A percentile compares a stretch with the other conserved stretches of the same genome.
Evolutionary conservation across 495 filamentous ascomycete species (phyloP).

Genomic region (Tuber borchii): DNA sequence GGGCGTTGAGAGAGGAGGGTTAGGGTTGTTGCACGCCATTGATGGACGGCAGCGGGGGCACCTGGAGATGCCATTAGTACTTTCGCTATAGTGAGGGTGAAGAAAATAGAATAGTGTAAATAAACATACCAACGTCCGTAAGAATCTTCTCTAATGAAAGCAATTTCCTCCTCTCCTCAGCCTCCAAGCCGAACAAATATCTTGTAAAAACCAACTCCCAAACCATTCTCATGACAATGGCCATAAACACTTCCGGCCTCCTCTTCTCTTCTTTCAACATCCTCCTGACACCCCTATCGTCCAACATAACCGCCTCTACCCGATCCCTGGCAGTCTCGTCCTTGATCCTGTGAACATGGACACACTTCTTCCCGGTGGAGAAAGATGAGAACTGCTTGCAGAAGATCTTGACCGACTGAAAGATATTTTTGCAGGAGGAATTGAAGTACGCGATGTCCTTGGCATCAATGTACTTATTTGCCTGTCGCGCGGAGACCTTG

Average conservation of each 20-base stretch:
- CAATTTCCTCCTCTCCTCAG: conserved; percentile 92
- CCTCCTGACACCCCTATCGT: conserved; percentile 80
- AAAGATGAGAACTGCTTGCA: conserved; percentile 93
- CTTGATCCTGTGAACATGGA: conserved; percentile 67
- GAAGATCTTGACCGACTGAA: conserved; percentile 91
- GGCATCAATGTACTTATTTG: conserved; percentile 66
- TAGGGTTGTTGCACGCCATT: conserved; percentile 92
- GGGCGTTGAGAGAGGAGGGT: conserved; percentile 74
- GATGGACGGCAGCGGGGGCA: conserved; percentile 65
- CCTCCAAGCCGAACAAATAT: conserved; percentile 96
- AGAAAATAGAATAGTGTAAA: background rate
- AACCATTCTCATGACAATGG: conserved; percentile 93
- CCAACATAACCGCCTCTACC: conserved; percentile 85
- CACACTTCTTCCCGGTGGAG: conserved; percentile 79
- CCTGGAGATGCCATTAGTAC: conserved; percentile 43
- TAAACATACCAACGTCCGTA: conserved; percentile 67
- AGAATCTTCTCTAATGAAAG: conserved; percentile 87
- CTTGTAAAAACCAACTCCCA: conserved; percentile 97
- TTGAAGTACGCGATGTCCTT: conserved; percentile 93
- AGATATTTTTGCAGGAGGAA: conserved; percentile 85
- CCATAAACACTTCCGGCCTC: conserved; percentile 90
- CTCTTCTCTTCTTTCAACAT: conserved; percentile 79
- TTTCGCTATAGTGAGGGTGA: background rate
- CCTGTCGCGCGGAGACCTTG: conserved; percentile 64
- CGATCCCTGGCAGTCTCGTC: conserved; percentile 87